These are phyloP conservation scores for Trichoderma brevicompactum DNA, from an alignment of 2,329 filamentous ascomycete genomes.

Conservation along the genomic window DNA sequence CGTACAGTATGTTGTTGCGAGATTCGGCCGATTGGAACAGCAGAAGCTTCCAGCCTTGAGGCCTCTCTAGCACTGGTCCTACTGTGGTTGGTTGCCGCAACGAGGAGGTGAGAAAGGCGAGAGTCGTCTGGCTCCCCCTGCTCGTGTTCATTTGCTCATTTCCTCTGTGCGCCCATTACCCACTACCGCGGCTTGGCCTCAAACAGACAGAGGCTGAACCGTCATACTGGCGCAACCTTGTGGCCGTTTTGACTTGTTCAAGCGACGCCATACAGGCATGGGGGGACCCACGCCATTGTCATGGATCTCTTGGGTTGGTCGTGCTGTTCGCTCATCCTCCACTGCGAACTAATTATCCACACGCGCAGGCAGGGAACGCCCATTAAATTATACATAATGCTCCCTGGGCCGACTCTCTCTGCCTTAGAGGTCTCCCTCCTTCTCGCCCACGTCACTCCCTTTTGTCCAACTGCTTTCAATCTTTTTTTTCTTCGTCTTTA, in stretches of 20 bases:
- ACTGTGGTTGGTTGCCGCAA: conserved; percentile 3
- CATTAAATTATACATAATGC: conserved; percentile 25
- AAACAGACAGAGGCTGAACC: conserved; percentile 13
- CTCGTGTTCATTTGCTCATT: conserved; percentile 21
- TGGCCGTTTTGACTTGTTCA: conserved; percentile 11
- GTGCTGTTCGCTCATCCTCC: conserved; percentile 9
- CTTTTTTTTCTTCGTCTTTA: not conserved
- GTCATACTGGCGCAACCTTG: conserved; percentile 22
- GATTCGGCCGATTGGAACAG: not conserved
- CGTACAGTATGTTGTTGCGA: not conserved
- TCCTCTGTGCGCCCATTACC: conserved; percentile 25
- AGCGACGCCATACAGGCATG: conserved; percentile 21
- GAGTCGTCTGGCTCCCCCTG: conserved; percentile 2
- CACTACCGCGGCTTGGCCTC: conserved; percentile 16
- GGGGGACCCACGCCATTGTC: conserved; percentile 17
- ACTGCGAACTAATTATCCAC: conserved; percentile 4
- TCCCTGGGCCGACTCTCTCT: conserved; percentile 23
- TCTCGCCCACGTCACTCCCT: conserved; percentile 27
- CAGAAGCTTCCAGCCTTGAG: conserved; percentile 14
- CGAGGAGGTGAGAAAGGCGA: conserved; percentile 3
- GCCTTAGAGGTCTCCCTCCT: conserved; percentile 16
- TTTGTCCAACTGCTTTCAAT: conserved; percentile 24
- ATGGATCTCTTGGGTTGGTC: conserved; percentile 6
- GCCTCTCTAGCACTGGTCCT: conserved; percentile 4
- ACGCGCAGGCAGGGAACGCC: not conserved